Evolutionary conservation across 176 grass and related monocot species (phyloP), one percentile per base, ranked within the genome.

Genomic region (Oryza rufipogon): DNA sequence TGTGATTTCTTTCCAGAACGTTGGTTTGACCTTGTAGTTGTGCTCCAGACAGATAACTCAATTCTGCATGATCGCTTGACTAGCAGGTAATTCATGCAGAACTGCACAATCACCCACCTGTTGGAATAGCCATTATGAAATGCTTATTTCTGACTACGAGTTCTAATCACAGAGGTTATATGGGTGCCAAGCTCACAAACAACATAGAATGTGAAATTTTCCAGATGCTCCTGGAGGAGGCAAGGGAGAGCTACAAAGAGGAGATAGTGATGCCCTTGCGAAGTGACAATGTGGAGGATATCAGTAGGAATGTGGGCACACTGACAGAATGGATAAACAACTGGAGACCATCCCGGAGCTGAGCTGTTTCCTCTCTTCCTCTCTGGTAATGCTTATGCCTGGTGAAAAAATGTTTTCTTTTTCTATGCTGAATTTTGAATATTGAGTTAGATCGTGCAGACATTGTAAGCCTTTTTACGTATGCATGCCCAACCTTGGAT

Each of bases 121-220:
- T 70, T 51, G 19, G 38, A 70, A 51, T 17, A 16, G 45, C 7
- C 41, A 12, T 47, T 58, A 15, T 47, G 26, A 0, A 33, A 41
- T 26, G 6, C 68, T 69, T 65, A 66, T 61, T 9, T 69, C 11
- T 79, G 39, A 80, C 20, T 66, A 73, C 25, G 30, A 52, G 39
- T 72, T 65, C 46, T 45, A 36, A 63, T 44, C 15, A 0, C 85
- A 98, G 96, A 88, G 96, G 96, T n/a, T 98, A 98, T 56, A 87
- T 75, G 87, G 96, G 96, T 73, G 82, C 92, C 20, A 98, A 98
- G 83, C 91, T 98, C 52, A 88, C 89, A 23, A 95, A 98, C 80
- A 95, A 98, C 69, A 95, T 98, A 64, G 92, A 98, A 78, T 95
- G 96, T 13, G 96, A 98, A 79, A 98, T 98, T 67, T 98, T 98